Percentiles rank a stretch among this genome's conserved stretches.
These are phyloP conservation scores for Phytophthora kernoviae DNA, from an alignment of 352 stramenopile genomes.

Conservation along the genomic window DNA sequence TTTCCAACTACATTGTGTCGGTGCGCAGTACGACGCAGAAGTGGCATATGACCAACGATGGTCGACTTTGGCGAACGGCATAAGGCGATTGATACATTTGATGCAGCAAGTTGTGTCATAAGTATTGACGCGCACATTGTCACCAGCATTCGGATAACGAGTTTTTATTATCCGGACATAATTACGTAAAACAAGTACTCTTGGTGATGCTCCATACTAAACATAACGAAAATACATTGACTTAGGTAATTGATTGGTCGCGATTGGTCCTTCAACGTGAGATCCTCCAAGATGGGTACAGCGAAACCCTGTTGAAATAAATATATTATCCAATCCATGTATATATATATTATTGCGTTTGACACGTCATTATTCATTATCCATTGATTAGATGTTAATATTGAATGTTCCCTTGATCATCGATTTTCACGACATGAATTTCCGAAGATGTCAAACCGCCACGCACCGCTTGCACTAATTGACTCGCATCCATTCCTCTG, in stretches of 20 bases:
- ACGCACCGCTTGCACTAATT: constrained; percentile 5
- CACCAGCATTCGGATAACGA: no score
- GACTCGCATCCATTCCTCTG: constrained; percentile 11
- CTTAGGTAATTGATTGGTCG: background rate
- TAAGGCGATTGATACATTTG: constrained; percentile 6
- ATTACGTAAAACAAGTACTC: no score
- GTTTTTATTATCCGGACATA: no score
- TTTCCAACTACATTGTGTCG: constrained; percentile 40
- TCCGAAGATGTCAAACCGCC: background rate
- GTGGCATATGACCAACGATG: constrained; percentile 58
- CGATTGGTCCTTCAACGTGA: background rate
- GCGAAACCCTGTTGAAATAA: no score
- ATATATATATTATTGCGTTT: background rate
- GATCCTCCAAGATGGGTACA: background rate
- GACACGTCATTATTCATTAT: background rate
- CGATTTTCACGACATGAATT: background rate
- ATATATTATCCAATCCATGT: background rate
- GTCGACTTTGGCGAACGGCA: constrained; percentile 30
- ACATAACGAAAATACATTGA: background rate
- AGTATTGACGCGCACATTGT: no score
- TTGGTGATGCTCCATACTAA: no score
- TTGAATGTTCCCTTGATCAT: no score
- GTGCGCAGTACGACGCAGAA: constrained; percentile 45
- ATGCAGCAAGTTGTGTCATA: no score
- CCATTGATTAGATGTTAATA: no score